Percentiles rank a stretch among this genome's conserved stretches.
Conservation (phyloP, 305 asterid species). For the Fraxinus greggii region DNA sequence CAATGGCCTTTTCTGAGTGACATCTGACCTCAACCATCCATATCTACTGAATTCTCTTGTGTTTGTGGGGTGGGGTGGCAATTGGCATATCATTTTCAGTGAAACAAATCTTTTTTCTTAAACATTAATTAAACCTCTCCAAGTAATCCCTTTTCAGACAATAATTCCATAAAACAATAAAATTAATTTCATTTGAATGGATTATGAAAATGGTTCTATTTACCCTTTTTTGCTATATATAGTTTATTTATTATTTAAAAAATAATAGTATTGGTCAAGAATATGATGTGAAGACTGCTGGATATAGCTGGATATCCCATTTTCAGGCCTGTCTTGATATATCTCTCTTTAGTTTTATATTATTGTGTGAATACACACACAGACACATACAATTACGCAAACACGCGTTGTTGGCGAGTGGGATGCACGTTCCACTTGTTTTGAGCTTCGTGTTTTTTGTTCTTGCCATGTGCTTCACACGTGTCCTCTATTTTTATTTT, state of each 20-base stretch:
- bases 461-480: neutral
- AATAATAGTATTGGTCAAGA: neutral
- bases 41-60: neutral
- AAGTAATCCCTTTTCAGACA: neutral
- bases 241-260: neutral
- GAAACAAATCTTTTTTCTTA: neutral
- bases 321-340: neutral
- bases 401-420: slow-evolving; percentile 12
- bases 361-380: neutral
- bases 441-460: neutral
- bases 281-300: slow-evolving; percentile 14
- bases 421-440: neutral
- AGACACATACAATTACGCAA: neutral
- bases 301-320: slow-evolving; percentile 9
- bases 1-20: neutral
- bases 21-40: neutral
- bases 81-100: neutral
- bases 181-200: neutral
- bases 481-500: neutral
- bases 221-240: neutral
- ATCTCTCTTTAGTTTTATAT: neutral
- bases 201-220: neutral
- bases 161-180: neutral
- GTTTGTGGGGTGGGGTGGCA: neutral
- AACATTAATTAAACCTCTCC: neutral